Base-by-base conservation (phyloP, 192 early-diverging fungal genomes). In the Lobosporangium transversale region DNA sequence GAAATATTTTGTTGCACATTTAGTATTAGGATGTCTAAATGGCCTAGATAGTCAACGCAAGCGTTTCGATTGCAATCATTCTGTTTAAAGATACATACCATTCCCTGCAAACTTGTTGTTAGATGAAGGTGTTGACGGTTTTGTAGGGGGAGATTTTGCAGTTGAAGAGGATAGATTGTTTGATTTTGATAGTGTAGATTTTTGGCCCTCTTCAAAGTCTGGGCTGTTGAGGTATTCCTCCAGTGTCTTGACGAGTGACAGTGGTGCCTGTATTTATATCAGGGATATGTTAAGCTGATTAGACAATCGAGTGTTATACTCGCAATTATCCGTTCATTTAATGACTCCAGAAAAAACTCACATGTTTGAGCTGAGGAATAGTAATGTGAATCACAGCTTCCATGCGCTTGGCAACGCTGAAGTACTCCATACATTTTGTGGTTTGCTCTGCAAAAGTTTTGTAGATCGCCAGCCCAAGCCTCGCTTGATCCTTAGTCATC, bases 321-420 rank as follows among this genome's bases (percentile, higher is more conserved):
- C n/a, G n/a, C n/a, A n/a, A n/a, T n/a, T n/a, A n/a, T n/a, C n/a
- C n/a, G n/a, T n/a, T n/a, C n/a, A n/a, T n/a, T n/a, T n/a, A n/a
- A n/a, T n/a, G n/a, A n/a, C n/a, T n/a, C n/a, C n/a, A n/a, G 37
- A 27, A 8, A 27, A 33, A 12, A 62, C 78, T 36, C 84, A 91
- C 91, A 69, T 93, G 92, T 51, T 93, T 94, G 49, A 94, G 82
- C 47, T 79, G 79, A 18, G 92, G 93, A 58, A 94, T 90, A 30
- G 84, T 81, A 27, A 92, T 85, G 27, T 85, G 78, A 29, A 93
- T 80, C 18, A 78, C 80, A 30, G 65, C 37, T 54, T 86, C 79
- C 37, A 90, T 66, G 26, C 80, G 87, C 50, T 88, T 85, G 26
- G 90, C 92, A 57, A 85, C 84, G 26, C 88, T 80, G 47, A 94